Percentiles rank a stretch among this genome's conserved stretches.
phyloP scores from a whole-genome alignment of 2,329 filamentous ascomycete genomes.

The Ceratocystis albifundus region DNA sequence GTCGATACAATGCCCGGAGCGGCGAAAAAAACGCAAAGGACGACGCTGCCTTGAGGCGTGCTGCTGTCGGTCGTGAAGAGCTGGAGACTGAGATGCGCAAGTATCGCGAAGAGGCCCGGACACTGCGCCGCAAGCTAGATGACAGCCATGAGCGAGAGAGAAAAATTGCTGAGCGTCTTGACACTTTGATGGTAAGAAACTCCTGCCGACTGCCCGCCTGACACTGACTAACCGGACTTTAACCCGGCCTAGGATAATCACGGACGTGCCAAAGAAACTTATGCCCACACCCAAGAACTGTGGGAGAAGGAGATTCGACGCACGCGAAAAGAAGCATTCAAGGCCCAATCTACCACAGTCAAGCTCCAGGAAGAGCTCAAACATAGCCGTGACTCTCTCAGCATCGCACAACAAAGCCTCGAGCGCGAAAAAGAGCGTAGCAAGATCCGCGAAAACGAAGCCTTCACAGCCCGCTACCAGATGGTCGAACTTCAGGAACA shows the following conservation, averaged over 20 bases:
- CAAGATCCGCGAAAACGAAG: constrained; percentile 54
- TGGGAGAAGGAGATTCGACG: constrained; percentile 66
- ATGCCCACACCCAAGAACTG: constrained; percentile 52
- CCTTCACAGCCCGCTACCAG: constrained; percentile 55
- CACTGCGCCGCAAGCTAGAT: constrained; percentile 47
- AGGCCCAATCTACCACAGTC: constrained; percentile 56
- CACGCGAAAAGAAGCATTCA: constrained; percentile 61
- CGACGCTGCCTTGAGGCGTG: constrained; percentile 54
- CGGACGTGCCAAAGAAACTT: constrained; percentile 56
- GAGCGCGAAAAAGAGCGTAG: constrained; percentile 53
- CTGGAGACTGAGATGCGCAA: constrained; percentile 56
- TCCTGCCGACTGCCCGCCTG: no score
- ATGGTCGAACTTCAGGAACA: constrained; percentile 56
- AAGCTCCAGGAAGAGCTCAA: constrained; percentile 67
- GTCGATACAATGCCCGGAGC: constrained; percentile 27
- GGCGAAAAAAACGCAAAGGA: constrained; percentile 2
- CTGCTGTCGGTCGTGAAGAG: constrained; percentile 58
- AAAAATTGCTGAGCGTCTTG: constrained; percentile 53
- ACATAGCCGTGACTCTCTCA: constrained; percentile 42
- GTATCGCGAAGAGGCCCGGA: constrained; percentile 48
- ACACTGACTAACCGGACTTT: constrained; percentile 4
- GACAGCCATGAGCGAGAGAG: constrained; percentile 56
- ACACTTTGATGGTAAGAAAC: constrained; percentile 53
- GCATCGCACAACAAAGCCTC: constrained; percentile 46
- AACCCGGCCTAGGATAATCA: constrained; percentile 49